These are phyloP conservation scores for Amborella trichopoda DNA, from an alignment of 164 flowering plant species.

Conservation along the genomic window DNA sequence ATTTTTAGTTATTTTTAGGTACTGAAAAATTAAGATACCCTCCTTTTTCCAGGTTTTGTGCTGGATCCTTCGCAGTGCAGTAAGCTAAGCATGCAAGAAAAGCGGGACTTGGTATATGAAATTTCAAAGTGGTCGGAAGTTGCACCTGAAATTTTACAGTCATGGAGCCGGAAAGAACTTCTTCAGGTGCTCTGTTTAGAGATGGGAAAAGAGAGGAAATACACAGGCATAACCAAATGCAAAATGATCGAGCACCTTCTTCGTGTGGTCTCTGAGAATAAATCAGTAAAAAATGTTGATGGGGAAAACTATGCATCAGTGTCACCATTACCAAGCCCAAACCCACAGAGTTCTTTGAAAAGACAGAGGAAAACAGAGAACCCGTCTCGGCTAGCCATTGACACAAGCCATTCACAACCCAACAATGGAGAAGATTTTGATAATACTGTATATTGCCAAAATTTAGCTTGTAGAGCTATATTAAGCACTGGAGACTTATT, in stretches of 20 bases:
- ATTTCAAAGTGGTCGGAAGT: slow-evolving; percentile 50
- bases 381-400: slow-evolving; percentile 33
- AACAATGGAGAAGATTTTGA: slow-evolving; percentile 16
- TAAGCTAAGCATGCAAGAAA: slow-evolving; percentile 62
- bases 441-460: slow-evolving; percentile 38
- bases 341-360: slow-evolving; percentile 28
- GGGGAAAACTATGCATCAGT: slow-evolving; percentile 16
- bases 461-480: slow-evolving; percentile 75
- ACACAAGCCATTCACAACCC: slow-evolving; percentile 9
- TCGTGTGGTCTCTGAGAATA: slow-evolving; percentile 52
- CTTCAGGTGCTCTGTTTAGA: slow-evolving; percentile 76
- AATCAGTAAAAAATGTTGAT: slow-evolving; percentile 18
- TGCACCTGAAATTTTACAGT: slow-evolving; percentile 59
- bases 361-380: slow-evolving; percentile 67
- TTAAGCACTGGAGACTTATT: slow-evolving; percentile 45
- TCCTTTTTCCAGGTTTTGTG: slow-evolving; percentile 25
- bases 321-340: slow-evolving; percentile 22
- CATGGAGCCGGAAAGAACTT: slow-evolving; percentile 89
- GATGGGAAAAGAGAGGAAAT: slow-evolving; percentile 93
- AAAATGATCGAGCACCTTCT: slow-evolving; percentile 78
- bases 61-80: slow-evolving; percentile 61
- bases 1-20: neutral
- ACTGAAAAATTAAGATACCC: too few relatives aligned
- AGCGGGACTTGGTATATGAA: slow-evolving; percentile 72
- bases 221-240: slow-evolving; percentile 71